These are phyloP conservation scores for Yarrowia bubula DNA, from an alignment of 805 yeast species.

Conservation along the genomic window DNA sequence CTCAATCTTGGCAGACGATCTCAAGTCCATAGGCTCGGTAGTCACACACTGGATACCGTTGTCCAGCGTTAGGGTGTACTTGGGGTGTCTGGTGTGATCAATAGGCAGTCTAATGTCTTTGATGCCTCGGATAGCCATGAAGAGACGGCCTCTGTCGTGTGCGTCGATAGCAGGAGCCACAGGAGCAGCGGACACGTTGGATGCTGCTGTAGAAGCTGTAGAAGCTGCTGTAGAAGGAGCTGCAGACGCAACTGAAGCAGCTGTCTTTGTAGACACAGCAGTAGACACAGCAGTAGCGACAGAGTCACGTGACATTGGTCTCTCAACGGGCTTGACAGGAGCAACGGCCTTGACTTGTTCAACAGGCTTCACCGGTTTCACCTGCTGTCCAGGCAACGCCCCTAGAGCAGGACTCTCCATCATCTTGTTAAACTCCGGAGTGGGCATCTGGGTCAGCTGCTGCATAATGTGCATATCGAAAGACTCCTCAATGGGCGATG, in stretches of 20 bases:
- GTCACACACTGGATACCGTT: constrained; percentile 76
- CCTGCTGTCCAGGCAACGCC: neutral
- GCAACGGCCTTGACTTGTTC: neutral
- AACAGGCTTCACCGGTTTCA: neutral
- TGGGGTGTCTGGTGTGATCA: constrained; percentile 44
- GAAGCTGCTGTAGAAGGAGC: neutral
- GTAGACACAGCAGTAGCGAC: neutral
- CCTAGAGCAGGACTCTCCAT: neutral
- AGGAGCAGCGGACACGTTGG: neutral
- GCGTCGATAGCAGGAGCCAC: neutral
- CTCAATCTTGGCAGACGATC: constrained; percentile 43
- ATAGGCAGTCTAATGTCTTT: constrained; percentile 47
- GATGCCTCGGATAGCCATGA: constrained; percentile 32
- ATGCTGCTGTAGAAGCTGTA: neutral
- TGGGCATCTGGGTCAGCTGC: constrained; percentile 27
- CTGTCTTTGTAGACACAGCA: neutral
- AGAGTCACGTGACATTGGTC: neutral
- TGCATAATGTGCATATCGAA: constrained; percentile 25
- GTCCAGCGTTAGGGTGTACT: constrained; percentile 55
- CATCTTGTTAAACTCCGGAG: constrained; percentile 23
- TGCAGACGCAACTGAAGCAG: neutral
- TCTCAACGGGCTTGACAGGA: neutral
- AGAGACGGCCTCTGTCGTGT: constrained; percentile 34
- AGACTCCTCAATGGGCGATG: constrained; percentile 1
- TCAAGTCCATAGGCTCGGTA: constrained; percentile 50